Conservation (phyloP, 2,329 filamentous ascomycete genomes). For the Mycosphaerelloides madeirae region DNA sequence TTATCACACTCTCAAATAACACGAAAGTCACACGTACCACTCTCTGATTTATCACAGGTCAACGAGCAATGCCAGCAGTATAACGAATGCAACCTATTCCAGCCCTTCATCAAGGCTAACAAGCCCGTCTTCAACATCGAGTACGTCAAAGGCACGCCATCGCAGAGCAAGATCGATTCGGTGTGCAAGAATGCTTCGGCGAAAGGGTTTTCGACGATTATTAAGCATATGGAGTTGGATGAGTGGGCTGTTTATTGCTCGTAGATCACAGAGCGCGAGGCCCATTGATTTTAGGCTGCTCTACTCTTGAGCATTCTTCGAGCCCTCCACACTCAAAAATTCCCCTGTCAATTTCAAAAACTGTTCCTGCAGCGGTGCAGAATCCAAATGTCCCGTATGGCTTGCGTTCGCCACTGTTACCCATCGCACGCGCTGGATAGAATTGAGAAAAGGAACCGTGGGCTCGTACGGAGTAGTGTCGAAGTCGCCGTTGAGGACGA, state of each 20-base stretch:
- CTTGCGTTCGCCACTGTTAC: slow-evolving; percentile 3
- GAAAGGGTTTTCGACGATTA: too few species aligned
- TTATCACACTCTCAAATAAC: too few species aligned
- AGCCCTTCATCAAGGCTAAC: slow-evolving; percentile 52
- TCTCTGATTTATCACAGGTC: too few species aligned
- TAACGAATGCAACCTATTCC: slow-evolving; percentile 56
- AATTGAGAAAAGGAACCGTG: slow-evolving; percentile 3
- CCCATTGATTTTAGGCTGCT: too few species aligned
- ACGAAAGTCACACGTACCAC: too few species aligned
- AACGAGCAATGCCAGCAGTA: slow-evolving; percentile 31
- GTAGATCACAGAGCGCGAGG: too few species aligned
- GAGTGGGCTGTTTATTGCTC: too few species aligned
- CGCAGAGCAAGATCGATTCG: too few species aligned
- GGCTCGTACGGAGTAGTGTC: slow-evolving; percentile 1
- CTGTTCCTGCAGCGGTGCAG: neutral
- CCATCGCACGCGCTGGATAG: slow-evolving; percentile 1
- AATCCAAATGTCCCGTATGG: slow-evolving; percentile 7
- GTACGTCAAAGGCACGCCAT: slow-evolving; percentile 39
- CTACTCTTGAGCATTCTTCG: too few species aligned
- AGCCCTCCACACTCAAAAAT: neutral
- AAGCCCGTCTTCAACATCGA: slow-evolving; percentile 73
- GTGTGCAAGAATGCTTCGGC: too few species aligned
- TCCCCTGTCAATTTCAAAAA: neutral
- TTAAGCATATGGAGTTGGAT: too few species aligned
- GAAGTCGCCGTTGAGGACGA: slow-evolving; percentile 8